Evolutionary conservation across 1,284 basidiomycete species (phyloP).

Genomic region (Earliella scabrosa): DNA sequence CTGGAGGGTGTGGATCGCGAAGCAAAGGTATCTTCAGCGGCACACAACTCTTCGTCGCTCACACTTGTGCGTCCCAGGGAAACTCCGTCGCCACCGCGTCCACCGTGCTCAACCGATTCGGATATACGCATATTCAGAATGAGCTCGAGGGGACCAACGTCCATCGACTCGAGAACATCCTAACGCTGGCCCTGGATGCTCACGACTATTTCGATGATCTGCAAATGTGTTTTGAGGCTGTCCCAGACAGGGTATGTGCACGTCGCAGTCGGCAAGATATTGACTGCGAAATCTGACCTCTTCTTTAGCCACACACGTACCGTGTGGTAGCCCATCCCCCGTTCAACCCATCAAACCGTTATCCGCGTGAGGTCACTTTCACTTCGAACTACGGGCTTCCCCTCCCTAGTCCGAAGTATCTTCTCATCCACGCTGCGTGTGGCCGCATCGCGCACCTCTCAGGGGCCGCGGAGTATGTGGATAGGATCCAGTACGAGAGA

Average conservation of each 20-base stretch:
- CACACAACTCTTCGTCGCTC: background rate
- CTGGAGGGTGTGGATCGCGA: no score
- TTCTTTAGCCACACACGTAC: background rate
- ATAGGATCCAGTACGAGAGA: background rate
- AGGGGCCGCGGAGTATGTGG: background rate
- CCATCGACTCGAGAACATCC: background rate
- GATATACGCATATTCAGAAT: background rate
- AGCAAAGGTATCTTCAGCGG: no score
- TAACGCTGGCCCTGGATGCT: background rate
- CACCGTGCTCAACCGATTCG: no score
- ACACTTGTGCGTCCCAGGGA: background rate
- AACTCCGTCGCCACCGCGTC: no score
- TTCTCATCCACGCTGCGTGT: background rate
- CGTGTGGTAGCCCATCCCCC: background rate
- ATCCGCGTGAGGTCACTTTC: background rate
- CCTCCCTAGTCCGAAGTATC: background rate
- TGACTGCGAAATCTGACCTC: background rate
- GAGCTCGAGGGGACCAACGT: background rate
- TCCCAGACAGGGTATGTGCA: background rate
- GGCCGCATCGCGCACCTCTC: background rate
- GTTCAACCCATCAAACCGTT: background rate
- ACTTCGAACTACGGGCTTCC: background rate
- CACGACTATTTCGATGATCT: background rate
- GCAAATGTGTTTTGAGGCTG: background rate
- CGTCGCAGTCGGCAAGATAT: background rate